Conservation (phyloP, 23 red algal genomes). For the Agarophyton chilense region DNA sequence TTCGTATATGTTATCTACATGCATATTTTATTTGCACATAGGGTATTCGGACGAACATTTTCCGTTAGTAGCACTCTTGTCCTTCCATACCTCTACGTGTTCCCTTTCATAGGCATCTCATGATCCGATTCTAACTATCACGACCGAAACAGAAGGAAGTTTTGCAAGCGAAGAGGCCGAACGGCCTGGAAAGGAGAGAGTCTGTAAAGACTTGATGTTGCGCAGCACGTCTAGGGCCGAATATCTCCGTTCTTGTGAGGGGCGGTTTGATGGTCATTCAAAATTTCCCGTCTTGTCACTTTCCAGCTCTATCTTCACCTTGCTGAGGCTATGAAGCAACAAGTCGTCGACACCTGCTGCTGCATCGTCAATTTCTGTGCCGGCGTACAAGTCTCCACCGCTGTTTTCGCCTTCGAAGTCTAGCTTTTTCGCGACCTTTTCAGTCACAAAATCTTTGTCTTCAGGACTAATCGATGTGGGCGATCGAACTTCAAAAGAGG, state of each 20-base stretch:
- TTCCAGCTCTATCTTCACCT: not conserved
- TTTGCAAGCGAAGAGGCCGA: not conserved
- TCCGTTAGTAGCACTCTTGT: not conserved
- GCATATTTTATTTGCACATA: not conserved
- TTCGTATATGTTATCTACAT: not conserved
- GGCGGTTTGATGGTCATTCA: not conserved
- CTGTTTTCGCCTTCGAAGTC: not conserved
- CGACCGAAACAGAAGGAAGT: not conserved
- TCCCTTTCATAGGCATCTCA: not conserved
- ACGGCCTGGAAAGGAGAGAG: not conserved
- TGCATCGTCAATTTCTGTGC: not conserved
- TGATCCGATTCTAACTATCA: not conserved
- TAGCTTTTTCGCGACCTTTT: not conserved
- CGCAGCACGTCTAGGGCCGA: too few relatives aligned
- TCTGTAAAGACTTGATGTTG: too few relatives aligned
- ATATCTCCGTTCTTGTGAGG: too few relatives aligned
- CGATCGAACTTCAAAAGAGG: not conserved
- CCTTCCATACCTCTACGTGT: not conserved
- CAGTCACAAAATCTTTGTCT: not conserved
- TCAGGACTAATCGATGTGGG: not conserved
- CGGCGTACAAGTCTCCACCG: not conserved
- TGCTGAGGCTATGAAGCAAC: not conserved
- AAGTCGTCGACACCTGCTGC: not conserved
- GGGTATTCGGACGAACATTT: not conserved
- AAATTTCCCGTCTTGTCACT: not conserved